Percentiles rank a stretch among this genome's conserved stretches.
phyloP scores from a whole-genome alignment of 192 early-diverging fungal species.

The Paraglomus occultum region DNA sequence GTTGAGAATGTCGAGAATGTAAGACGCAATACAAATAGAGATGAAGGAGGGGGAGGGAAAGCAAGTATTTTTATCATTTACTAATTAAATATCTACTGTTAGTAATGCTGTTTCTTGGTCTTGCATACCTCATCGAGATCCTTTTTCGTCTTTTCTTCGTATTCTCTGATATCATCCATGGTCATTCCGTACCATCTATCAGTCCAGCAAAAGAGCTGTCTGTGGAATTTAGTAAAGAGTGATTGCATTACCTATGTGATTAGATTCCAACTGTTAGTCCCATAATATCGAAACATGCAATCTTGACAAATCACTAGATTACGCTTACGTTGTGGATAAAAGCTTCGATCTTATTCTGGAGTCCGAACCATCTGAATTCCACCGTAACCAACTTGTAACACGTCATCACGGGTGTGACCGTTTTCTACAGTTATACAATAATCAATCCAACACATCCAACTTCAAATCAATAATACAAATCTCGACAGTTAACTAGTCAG shows the following conservation, averaged over 20 bases:
- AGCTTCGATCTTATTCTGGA: conserved; percentile 64
- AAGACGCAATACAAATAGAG: no score
- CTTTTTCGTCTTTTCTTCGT: conserved; percentile 67
- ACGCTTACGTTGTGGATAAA: conserved; percentile 58
- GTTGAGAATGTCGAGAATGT: no score
- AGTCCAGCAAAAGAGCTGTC: conserved; percentile 76
- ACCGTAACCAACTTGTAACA: conserved; percentile 79
- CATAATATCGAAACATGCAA: no score
- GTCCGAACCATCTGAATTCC: conserved; percentile 74
- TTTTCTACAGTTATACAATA: conserved; percentile 37
- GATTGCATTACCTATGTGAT: conserved; percentile 14
- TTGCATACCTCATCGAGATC: conserved; percentile 47
- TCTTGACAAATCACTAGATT: conserved; percentile 18
- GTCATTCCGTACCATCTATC: conserved; percentile 77
- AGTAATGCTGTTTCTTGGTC: no score
- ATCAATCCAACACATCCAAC: conserved; percentile 5
- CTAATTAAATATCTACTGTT: no score
- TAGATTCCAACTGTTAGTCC: not conserved
- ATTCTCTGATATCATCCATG: conserved; percentile 64
- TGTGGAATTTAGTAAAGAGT: conserved; percentile 67
- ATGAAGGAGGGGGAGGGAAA: no score
- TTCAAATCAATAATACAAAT: not conserved
- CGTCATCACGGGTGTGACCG: conserved; percentile 72
- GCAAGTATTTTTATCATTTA: no score
- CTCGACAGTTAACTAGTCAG: not conserved